phyloP scores from a whole-genome alignment of 2,329 filamentous ascomycete genomes.

The Penicillium griseofulvum region DNA sequence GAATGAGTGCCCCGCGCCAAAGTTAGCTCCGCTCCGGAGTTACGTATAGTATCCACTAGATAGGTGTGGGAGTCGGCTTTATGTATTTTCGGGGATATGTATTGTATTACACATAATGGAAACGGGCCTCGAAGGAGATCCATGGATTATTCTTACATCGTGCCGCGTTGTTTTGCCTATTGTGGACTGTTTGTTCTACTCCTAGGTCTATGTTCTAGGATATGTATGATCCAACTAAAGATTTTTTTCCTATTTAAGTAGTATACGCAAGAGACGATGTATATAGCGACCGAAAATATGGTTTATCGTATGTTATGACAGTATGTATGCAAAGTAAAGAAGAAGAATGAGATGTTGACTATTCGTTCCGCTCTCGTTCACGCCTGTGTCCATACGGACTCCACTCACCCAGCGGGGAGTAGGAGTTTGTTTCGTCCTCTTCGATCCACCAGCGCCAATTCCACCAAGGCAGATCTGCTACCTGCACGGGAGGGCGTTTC shows the following conservation, averaged over 20 bases:
- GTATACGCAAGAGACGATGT: neutral
- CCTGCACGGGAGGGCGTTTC: slow-evolving; percentile 13
- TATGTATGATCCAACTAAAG: neutral
- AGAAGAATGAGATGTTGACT: neutral
- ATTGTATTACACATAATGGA: slow-evolving; percentile 1
- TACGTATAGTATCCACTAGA: neutral
- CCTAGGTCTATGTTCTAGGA: neutral
- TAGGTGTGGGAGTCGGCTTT: slow-evolving; percentile 9
- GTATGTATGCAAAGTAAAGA: slow-evolving; percentile 3
- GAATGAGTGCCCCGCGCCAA: neutral
- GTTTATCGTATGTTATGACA: neutral
- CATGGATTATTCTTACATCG: neutral
- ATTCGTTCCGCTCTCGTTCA: slow-evolving; percentile 14
- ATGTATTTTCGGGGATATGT: slow-evolving; percentile 10
- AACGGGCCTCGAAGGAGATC: neutral
- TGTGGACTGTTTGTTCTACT: neutral
- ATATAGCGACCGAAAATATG: neutral
- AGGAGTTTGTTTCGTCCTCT: slow-evolving; percentile 15
- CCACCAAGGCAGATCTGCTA: slow-evolving; percentile 29
- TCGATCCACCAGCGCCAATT: slow-evolving; percentile 30
- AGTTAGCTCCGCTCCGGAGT: neutral
- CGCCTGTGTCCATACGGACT: slow-evolving; percentile 3
- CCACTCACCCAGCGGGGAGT: slow-evolving; percentile 30
- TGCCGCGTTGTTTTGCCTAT: neutral
- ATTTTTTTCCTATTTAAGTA: neutral